Evolutionary conservation across 2,329 filamentous ascomycete species (phyloP).

Genomic region (Botrytis sinoallii): DNA sequence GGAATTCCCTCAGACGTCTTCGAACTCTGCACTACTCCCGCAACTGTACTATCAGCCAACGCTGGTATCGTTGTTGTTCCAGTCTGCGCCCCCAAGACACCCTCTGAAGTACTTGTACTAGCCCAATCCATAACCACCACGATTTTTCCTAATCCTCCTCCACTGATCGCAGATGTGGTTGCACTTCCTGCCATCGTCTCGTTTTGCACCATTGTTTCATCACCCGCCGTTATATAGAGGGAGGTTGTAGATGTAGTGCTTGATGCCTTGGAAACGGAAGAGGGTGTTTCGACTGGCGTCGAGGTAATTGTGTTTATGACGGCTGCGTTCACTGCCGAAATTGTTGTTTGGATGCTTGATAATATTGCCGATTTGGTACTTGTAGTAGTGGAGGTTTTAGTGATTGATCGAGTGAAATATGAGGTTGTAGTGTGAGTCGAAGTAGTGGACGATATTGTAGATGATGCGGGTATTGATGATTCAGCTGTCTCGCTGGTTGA

Average conservation of each 20-base stretch:
- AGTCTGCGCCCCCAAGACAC: not conserved
- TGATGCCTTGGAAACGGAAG: not conserved
- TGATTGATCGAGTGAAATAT: not conserved
- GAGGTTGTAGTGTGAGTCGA: not conserved
- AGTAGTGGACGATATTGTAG: not conserved
- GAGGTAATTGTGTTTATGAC: not conserved
- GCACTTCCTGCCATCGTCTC: not conserved
- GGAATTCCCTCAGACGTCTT: not conserved
- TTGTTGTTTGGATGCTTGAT: not conserved
- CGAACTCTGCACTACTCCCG: not conserved
- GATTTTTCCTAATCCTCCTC: not conserved
- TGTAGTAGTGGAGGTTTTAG: not conserved
- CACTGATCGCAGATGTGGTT: not conserved
- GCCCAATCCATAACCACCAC: constrained; percentile 16
- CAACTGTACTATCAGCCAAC: not conserved
- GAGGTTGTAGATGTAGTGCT: too few relatives aligned
- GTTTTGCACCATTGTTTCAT: not conserved
- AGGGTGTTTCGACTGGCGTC: not conserved
- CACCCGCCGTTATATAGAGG: not conserved
- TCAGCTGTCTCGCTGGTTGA: not conserved
- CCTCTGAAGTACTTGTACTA: not conserved
- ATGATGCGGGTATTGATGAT: not conserved
- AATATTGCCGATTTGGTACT: not conserved
- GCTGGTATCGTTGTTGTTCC: not conserved
- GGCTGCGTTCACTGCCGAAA: not conserved